Percentiles rank a stretch among this genome's conserved stretches.
Conservation (phyloP, 2,329 filamentous ascomycete species). For the Fusarium xylarioides region DNA sequence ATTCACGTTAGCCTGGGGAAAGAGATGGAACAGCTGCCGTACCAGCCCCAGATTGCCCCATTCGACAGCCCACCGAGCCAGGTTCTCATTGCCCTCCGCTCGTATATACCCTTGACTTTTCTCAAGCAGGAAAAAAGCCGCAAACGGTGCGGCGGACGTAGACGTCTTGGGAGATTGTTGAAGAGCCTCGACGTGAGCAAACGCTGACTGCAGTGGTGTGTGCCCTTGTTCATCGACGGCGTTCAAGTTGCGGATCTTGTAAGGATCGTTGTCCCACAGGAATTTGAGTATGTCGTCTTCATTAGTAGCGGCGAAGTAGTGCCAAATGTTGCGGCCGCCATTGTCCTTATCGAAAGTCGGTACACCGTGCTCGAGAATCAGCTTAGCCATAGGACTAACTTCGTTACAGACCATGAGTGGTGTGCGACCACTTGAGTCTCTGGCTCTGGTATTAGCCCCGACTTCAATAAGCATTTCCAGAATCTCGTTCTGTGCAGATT, state of each 20-base stretch:
- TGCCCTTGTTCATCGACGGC: slow-evolving; percentile 25
- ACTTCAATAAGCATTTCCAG: slow-evolving; percentile 43
- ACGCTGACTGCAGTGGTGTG: slow-evolving; percentile 47
- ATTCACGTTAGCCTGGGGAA: slow-evolving; percentile 10
- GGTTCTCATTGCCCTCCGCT: not conserved
- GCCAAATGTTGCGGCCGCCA: slow-evolving; percentile 50
- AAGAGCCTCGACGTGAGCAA: slow-evolving; percentile 31
- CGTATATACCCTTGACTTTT: slow-evolving; percentile 6
- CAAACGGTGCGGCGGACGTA: not conserved
- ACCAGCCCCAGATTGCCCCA: slow-evolving; percentile 43
- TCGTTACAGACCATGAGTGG: slow-evolving; percentile 49
- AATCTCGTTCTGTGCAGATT: slow-evolving; percentile 37
- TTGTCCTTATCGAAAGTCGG: slow-evolving; percentile 45
- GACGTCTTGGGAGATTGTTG: not conserved
- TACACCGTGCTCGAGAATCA: slow-evolving; percentile 41
- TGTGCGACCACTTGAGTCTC: slow-evolving; percentile 45
- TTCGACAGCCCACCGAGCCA: slow-evolving; percentile 35
- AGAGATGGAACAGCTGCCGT: slow-evolving; percentile 18
- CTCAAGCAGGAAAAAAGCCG: slow-evolving; percentile 32
- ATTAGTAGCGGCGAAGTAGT: slow-evolving; percentile 48
- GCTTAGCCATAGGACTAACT: slow-evolving; percentile 33
- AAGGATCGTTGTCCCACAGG: slow-evolving; percentile 45
- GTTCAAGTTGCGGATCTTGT: slow-evolving; percentile 41
- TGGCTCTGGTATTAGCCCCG: slow-evolving; percentile 42
- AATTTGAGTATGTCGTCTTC: slow-evolving; percentile 44